A percentile compares a stretch with the other conserved stretches of the same genome.
phyloP scores from a whole-genome alignment of 1,284 basidiomycete species.

The Pseudozyma pruni region DNA sequence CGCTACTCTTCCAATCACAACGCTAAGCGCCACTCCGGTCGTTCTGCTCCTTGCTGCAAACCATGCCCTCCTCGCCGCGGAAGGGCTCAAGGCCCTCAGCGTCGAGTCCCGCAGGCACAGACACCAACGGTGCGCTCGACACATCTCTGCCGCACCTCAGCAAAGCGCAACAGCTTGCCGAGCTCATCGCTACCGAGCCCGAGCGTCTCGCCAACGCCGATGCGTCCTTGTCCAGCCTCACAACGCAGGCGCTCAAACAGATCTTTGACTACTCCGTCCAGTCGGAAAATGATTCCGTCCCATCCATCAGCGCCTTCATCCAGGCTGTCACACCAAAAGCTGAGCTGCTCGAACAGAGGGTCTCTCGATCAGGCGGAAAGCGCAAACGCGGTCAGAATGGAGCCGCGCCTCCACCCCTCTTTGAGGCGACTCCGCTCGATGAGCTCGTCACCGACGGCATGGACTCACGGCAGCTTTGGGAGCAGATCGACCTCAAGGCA shows the following conservation, averaged over 20 bases:
- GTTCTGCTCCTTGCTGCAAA: background rate
- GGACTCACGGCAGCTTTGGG: conserved; percentile 89
- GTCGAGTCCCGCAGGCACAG: background rate
- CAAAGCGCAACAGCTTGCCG: conserved; percentile 36
- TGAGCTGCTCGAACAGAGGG: conserved; percentile 52
- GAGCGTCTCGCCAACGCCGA: conserved; percentile 39
- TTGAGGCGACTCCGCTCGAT: conserved; percentile 79
- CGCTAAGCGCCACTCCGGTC: too few relatives aligned
- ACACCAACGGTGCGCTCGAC: background rate
- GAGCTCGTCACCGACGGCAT: conserved; percentile 84
- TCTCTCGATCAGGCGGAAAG: conserved; percentile 41
- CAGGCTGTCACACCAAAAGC: conserved; percentile 72
- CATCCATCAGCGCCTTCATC: conserved; percentile 77
- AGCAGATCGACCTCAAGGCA: conserved; percentile 70
- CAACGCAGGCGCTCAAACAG: conserved; percentile 36
- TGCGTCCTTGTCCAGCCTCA: conserved; percentile 22
- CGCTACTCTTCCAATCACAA: too few relatives aligned
- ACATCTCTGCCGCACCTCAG: conserved; percentile 17
- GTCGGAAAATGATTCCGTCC: conserved; percentile 75
- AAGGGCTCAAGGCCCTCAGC: conserved; percentile 14
- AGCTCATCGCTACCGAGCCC: conserved; percentile 40
- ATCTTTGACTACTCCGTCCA: conserved; percentile 61
- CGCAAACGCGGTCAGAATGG: conserved; percentile 52
- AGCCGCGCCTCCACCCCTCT: conserved; percentile 63
- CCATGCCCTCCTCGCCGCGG: conserved; percentile 26